phyloP scores from a whole-genome alignment of 75 land plant genomes.

The Picea sitchensis region DNA sequence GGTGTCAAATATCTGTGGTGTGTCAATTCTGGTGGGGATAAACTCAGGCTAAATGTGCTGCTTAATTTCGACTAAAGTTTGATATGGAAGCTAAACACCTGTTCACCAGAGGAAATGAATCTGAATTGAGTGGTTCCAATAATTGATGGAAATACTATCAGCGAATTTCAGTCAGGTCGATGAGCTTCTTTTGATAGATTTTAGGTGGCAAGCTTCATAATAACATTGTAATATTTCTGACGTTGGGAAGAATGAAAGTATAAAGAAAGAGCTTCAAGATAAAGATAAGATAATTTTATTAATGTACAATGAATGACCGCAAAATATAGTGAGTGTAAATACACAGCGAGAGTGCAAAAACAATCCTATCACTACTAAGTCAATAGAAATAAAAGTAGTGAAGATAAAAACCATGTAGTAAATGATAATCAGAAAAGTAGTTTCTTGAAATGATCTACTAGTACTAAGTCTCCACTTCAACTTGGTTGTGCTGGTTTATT shows the following conservation, averaged over 20 bases:
- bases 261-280: not conserved
- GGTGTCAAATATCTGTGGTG: not conserved
- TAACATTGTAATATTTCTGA: not conserved
- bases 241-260: not conserved
- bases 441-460: too few species aligned
- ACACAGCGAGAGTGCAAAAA: too few species aligned
- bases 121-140: not conserved
- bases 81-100: not conserved
- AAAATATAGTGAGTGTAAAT: too few species aligned
- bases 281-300: too few species aligned
- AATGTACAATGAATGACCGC: too few species aligned
- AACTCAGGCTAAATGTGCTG: not conserved
- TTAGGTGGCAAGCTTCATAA: not conserved
- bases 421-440: too few species aligned
- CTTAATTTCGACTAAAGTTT: not conserved
- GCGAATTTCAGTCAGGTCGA: not conserved
- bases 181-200: conserved; percentile 5
- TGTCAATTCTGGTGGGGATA: not conserved
- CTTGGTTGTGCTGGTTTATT: too few species aligned
- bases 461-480: too few species aligned
- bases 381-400: too few species aligned
- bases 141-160: not conserved
- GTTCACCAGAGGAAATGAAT: not conserved
- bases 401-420: too few species aligned
- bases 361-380: too few species aligned